These are phyloP conservation scores for Pachysandra terminalis DNA, from an alignment of 164 flowering plant species.

Conservation along the genomic window DNA sequence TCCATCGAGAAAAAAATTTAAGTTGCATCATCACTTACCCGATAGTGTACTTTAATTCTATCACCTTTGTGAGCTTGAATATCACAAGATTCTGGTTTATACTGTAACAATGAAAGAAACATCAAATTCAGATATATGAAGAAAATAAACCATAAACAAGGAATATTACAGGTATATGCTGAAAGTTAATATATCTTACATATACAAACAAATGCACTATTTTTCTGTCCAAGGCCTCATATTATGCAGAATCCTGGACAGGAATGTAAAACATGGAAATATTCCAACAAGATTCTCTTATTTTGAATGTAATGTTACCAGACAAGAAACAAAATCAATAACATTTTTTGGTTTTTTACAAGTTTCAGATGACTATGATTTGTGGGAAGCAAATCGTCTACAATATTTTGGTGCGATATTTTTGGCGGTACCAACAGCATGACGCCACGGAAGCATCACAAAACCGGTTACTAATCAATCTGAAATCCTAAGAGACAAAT, in stretches of 20 bases:
- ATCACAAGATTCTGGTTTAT: slow-evolving; percentile 75
- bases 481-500: too few species aligned
- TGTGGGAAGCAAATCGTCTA: too few species aligned
- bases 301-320: too few species aligned
- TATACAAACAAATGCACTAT: background rate
- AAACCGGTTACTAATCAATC: too few species aligned
- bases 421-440: too few species aligned
- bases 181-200: too few species aligned
- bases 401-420: too few species aligned
- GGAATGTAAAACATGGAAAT: background rate
- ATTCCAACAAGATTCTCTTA: background rate
- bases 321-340: too few species aligned
- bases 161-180: background rate
- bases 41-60: slow-evolving; percentile 80
- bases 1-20: too few species aligned
- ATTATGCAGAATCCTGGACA: background rate
- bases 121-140: background rate
- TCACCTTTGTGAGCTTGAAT: slow-evolving; percentile 95
- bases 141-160: background rate
- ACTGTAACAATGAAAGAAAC: slow-evolving; percentile 35
- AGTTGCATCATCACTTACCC: slow-evolving; percentile 41
- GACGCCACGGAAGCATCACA: too few species aligned
- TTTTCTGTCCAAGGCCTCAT: background rate
- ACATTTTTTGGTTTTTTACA: too few species aligned
- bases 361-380: too few species aligned